Evolutionary conservation across 1,139 yeast species (phyloP).

Genomic region (Sugiyamaella neomexicana): DNA sequence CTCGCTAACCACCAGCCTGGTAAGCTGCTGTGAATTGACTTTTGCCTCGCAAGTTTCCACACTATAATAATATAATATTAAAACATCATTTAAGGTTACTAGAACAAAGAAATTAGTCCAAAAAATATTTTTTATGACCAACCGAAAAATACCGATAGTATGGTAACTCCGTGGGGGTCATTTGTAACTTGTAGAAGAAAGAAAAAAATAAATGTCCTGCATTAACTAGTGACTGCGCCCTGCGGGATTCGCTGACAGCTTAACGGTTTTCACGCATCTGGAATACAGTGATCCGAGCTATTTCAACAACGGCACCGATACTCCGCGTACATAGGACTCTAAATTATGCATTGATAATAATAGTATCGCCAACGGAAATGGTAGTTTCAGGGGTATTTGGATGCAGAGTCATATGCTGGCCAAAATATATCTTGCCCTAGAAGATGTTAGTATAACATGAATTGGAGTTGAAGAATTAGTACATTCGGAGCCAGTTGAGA

Average conservation of each 20-base stretch:
- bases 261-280: slow-evolving; percentile 12
- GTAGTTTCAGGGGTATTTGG: slow-evolving; percentile 6
- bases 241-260: not conserved
- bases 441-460: not conserved
- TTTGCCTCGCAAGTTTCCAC: too few relatives aligned
- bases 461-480: too few relatives aligned
- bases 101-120: not conserved
- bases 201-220: not conserved
- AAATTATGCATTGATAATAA: slow-evolving; percentile 7
- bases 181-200: too few relatives aligned
- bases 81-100: not conserved
- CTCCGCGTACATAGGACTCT: too few relatives aligned
- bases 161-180: too few relatives aligned
- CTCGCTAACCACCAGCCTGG: too few relatives aligned
- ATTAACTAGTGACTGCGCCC: too few relatives aligned
- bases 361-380: slow-evolving; percentile 15
- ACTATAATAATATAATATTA: not conserved
- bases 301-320: too few relatives aligned
- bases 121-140: too few relatives aligned
- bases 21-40: too few relatives aligned
- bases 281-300: slow-evolving; percentile 11
- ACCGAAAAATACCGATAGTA: too few relatives aligned
- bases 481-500: too few relatives aligned
- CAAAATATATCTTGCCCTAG: slow-evolving; percentile 26
- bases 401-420: slow-evolving; percentile 29